Percentiles rank a stretch among this genome's conserved stretches.
These are phyloP conservation scores for Saturnispora mendoncae DNA, from an alignment of 805 yeast genomes.

Conservation along the genomic window DNA sequence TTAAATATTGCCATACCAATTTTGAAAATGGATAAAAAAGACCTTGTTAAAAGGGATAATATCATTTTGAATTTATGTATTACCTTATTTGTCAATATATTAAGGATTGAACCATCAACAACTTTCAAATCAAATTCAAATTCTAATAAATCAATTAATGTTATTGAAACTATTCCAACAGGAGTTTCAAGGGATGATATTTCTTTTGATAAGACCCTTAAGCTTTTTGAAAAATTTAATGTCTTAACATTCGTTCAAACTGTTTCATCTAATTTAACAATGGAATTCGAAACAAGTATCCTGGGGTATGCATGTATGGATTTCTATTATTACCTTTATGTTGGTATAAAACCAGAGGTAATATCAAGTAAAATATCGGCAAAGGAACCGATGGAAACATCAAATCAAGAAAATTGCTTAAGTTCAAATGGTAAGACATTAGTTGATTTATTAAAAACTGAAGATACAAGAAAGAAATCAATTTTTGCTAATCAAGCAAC, in stretches of 20 bases:
- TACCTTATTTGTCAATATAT: slow-evolving; percentile 67
- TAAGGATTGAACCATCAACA: slow-evolving; percentile 64
- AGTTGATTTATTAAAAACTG: slow-evolving; percentile 48
- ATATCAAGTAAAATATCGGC: neutral
- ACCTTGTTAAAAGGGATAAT: slow-evolving; percentile 63
- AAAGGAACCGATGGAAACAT: neutral
- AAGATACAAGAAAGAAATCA: slow-evolving; percentile 39
- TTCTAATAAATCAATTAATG: slow-evolving; percentile 18
- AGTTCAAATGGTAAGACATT: slow-evolving; percentile 27
- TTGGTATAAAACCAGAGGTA: slow-evolving; percentile 42
- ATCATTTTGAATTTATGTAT: slow-evolving; percentile 64
- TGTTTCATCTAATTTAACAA: slow-evolving; percentile 53
- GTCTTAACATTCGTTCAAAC: slow-evolving; percentile 70
- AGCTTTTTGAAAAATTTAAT: slow-evolving; percentile 55
- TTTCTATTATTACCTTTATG: slow-evolving; percentile 52
- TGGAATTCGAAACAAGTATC: slow-evolving; percentile 51
- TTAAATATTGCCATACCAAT: slow-evolving; percentile 61
- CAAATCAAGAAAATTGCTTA: neutral
- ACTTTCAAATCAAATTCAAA: slow-evolving; percentile 21
- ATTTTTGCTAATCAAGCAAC: slow-evolving; percentile 20
- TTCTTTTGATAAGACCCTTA: slow-evolving; percentile 47
- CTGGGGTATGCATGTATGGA: slow-evolving; percentile 63
- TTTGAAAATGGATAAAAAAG: slow-evolving; percentile 39
- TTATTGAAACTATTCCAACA: slow-evolving; percentile 40
- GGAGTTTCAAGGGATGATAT: slow-evolving; percentile 60